phyloP scores from a whole-genome alignment of 1,139 yeast species.

The Kodamaea plutei region DNA sequence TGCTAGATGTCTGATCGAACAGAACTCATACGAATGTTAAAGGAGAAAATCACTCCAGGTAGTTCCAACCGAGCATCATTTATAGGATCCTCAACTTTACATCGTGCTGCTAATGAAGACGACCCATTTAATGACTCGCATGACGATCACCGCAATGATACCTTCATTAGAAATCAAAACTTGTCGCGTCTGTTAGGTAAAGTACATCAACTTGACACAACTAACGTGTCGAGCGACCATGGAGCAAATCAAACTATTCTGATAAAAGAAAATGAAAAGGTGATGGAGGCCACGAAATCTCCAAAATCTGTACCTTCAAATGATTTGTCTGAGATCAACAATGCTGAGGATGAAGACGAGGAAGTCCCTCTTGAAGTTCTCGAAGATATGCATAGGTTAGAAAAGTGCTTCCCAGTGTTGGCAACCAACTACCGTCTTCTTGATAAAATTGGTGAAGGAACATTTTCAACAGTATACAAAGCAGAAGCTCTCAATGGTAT shows the following conservation, averaged over 20 bases:
- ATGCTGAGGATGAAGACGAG: slow-evolving; percentile 31
- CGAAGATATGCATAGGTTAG: slow-evolving; percentile 65
- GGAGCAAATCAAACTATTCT: slow-evolving; percentile 9
- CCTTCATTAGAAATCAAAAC: slow-evolving; percentile 14
- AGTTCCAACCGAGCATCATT: slow-evolving; percentile 1
- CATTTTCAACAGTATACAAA: slow-evolving; percentile 86
- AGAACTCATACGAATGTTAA: slow-evolving; percentile 10
- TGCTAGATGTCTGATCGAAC: slow-evolving; percentile 6
- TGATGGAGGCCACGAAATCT: no score
- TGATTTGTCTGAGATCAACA: no score
- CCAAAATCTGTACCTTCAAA: no score
- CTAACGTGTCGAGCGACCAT: slow-evolving; percentile 8
- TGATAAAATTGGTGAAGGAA: slow-evolving; percentile 93
- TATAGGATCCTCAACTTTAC: not conserved
- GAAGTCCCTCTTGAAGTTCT: slow-evolving; percentile 49
- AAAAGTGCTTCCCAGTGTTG: slow-evolving; percentile 60
- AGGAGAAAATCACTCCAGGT: slow-evolving; percentile 13
- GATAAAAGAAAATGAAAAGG: not conserved
- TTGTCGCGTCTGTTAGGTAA: slow-evolving; percentile 9
- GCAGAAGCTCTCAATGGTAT: slow-evolving; percentile 65
- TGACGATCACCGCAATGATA: slow-evolving; percentile 7
- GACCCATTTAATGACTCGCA: slow-evolving; percentile 20
- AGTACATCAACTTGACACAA: no score
- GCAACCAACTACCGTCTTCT: slow-evolving; percentile 58
- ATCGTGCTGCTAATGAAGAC: slow-evolving; percentile 11